phyloP scores from a whole-genome alignment of 495 filamentous ascomycete species.

The Talaromyces ruber region DNA sequence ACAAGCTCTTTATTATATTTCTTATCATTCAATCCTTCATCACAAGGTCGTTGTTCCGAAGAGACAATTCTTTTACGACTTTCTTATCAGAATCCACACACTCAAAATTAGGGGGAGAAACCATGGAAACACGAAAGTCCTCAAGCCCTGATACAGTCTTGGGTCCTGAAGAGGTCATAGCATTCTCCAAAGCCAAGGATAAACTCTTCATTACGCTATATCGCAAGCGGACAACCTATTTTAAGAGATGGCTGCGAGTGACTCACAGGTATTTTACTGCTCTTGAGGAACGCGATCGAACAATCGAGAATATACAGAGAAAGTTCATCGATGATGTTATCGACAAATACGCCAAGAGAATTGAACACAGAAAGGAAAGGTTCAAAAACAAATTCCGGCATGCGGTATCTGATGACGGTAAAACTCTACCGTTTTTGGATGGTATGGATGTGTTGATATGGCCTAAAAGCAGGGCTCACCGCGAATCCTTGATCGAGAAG shows the following conservation, averaged over 20 bases:
- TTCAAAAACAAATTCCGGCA: neutral
- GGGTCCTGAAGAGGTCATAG: neutral
- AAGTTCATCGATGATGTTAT: neutral
- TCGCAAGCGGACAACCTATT: neutral
- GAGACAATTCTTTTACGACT: neutral
- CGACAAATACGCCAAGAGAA: neutral
- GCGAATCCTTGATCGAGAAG: neutral
- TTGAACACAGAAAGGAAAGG: neutral
- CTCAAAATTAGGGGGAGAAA: neutral
- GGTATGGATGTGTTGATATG: neutral
- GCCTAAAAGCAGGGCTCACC: neutral
- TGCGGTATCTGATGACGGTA: neutral
- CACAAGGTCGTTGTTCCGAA: neutral
- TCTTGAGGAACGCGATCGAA: neutral
- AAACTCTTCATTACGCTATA: neutral
- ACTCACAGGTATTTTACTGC: neutral
- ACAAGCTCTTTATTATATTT: neutral
- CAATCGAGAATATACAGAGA: too few relatives aligned
- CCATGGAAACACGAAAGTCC: neutral
- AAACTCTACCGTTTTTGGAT: neutral
- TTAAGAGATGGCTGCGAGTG: neutral
- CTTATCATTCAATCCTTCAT: neutral
- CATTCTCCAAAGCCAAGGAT: neutral
- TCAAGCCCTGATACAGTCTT: neutral
- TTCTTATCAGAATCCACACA: neutral